Percentiles rank a stretch among this genome's conserved stretches.
Conservation (phyloP, 768 basidiomycete genomes). For the Rhizopogon roseolus region DNA sequence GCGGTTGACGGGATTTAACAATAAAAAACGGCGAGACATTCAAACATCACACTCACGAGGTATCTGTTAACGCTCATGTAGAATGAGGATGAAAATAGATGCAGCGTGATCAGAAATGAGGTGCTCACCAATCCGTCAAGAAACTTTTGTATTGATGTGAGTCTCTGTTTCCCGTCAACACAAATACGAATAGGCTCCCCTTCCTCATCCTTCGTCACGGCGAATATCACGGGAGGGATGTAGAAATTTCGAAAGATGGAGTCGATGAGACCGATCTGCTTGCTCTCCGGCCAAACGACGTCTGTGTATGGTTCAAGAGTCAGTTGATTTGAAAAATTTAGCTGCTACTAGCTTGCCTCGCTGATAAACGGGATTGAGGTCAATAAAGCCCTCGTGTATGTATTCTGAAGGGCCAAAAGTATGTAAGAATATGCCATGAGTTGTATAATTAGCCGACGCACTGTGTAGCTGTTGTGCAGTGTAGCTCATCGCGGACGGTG, state of each 20-base stretch:
- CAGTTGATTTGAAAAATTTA: not conserved
- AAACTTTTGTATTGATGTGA: slow-evolving; percentile 44
- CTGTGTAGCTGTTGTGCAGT: slow-evolving; percentile 44
- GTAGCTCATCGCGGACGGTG: slow-evolving; percentile 35
- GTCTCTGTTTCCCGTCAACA: slow-evolving; percentile 51
- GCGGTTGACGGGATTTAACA: slow-evolving; percentile 14
- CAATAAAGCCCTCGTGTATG: slow-evolving; percentile 67
- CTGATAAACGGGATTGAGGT: slow-evolving; percentile 69
- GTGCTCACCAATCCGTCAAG: slow-evolving; percentile 38
- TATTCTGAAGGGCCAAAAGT: slow-evolving; percentile 16
- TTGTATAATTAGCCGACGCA: slow-evolving; percentile 17
- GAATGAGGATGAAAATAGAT: slow-evolving; percentile 4
- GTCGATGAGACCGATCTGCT: slow-evolving; percentile 54
- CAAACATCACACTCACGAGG: slow-evolving; percentile 37
- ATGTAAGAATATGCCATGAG: not conserved
- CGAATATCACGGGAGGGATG: slow-evolving; percentile 48
- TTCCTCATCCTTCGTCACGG: slow-evolving; percentile 35
- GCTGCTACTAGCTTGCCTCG: slow-evolving; percentile 41
- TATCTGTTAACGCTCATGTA: slow-evolving; percentile 32
- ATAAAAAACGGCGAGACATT: slow-evolving; percentile 1
- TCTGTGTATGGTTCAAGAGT: slow-evolving; percentile 34
- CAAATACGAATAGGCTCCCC: slow-evolving; percentile 38
- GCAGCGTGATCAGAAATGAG: not conserved
- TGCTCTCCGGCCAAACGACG: slow-evolving; percentile 69
- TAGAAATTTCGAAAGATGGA: slow-evolving; percentile 52